Evolutionary conservation across 1,139 yeast genomes (phyloP).

Genomic region (Scheffersomyces quercinus): DNA sequence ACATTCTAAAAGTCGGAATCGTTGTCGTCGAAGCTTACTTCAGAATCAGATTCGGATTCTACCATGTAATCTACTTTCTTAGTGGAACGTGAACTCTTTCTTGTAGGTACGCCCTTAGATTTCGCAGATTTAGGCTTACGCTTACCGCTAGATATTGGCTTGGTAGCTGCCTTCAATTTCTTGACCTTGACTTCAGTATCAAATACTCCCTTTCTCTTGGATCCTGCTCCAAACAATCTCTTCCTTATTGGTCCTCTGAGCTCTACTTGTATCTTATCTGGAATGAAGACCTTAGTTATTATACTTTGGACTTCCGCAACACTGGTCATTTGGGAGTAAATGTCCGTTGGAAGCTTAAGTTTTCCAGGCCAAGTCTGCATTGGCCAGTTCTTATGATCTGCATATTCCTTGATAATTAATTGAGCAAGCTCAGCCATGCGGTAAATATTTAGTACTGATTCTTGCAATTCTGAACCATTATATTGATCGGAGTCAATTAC

Average conservation of each 20-base stretch:
- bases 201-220: conserved; percentile 10
- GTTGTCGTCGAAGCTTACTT: conserved; percentile 22
- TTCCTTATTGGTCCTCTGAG: conserved; percentile 28
- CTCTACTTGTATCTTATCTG: conserved; percentile 38
- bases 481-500: conserved; percentile 38
- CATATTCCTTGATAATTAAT: conserved; percentile 57
- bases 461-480: conserved; percentile 24
- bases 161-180: conserved; percentile 4
- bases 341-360: conserved; percentile 62
- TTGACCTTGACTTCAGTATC: conserved; percentile 5
- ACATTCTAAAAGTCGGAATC: conserved; percentile 2
- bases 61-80: conserved; percentile 40
- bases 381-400: conserved; percentile 65
- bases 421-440: conserved; percentile 75
- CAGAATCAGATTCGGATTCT: conserved; percentile 28
- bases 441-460: conserved; percentile 49
- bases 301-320: conserved; percentile 45
- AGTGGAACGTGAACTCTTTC: conserved; percentile 46
- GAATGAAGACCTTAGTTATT: conserved; percentile 50
- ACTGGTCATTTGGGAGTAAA: conserved; percentile 57
- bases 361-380: conserved; percentile 83
- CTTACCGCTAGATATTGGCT: neutral
- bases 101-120: conserved; percentile 22
- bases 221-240: conserved; percentile 16
- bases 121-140: conserved; percentile 2